phyloP scores from a whole-genome alignment of 106 monocot species.

The Dendrobium catenatum region DNA sequence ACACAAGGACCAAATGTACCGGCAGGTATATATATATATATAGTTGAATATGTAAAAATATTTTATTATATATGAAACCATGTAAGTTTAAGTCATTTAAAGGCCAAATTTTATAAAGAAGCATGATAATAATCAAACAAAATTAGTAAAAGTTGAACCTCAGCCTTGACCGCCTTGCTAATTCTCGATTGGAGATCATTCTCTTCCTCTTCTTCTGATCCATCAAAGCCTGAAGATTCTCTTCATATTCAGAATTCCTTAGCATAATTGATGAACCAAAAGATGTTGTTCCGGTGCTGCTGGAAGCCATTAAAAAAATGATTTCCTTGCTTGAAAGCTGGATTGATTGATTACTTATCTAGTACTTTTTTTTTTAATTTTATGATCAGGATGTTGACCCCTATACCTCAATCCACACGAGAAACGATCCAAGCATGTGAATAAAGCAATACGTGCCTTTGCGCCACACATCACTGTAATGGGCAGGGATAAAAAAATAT shows the following conservation, averaged over 20 bases:
- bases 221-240: conserved; percentile 17
- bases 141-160: background rate
- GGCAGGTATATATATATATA: no score
- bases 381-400: background rate
- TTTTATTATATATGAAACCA: no score
- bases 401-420: no score
- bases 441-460: no score
- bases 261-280: background rate
- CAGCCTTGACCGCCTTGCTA: conserved; percentile 45
- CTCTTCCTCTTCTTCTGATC: conserved; percentile 42
- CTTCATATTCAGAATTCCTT: conserved; percentile 17
- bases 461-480: no score
- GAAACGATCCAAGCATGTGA: no score
- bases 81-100: no score
- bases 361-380: background rate
- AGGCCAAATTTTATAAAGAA: no score
- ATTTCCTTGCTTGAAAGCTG: conserved; percentile 12
- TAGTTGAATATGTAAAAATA: no score
- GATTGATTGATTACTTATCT: background rate
- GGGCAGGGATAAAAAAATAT: no score
- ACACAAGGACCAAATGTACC: no score
- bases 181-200: conserved; percentile 58
- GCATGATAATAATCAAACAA: no score
- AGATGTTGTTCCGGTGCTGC: conserved; percentile 23
- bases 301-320: background rate